A percentile compares a stretch with the other conserved stretches of the same genome.
phyloP scores from a whole-genome alignment of 805 yeast genomes.

The Limtongia smithiae region DNA sequence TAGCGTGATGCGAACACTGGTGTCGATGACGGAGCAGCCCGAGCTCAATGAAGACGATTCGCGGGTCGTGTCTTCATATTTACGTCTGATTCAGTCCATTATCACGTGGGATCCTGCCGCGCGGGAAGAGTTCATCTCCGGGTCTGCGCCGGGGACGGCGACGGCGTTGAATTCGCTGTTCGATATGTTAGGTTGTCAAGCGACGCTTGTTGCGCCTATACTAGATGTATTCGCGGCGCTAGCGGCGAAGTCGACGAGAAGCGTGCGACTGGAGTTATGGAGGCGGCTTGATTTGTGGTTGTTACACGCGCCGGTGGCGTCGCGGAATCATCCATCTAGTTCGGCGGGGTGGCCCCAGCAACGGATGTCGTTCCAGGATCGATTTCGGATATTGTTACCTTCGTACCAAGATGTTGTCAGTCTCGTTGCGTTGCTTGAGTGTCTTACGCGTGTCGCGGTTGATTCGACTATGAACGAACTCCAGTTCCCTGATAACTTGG shows the following conservation, averaged over 20 bases:
- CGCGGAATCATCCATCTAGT: conserved; percentile 14
- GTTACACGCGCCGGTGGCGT: conserved; percentile 39
- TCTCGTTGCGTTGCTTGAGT: conserved; percentile 53
- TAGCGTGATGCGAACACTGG: conserved; percentile 16
- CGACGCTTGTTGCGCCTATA: conserved; percentile 52
- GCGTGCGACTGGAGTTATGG: conserved; percentile 58
- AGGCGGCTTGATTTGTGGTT: conserved; percentile 65
- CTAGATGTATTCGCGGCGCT: conserved; percentile 57
- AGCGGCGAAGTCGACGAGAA: conserved; percentile 44
- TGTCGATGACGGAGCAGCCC: conserved; percentile 39
- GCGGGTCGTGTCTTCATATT: conserved; percentile 67
- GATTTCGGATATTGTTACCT: conserved; percentile 47
- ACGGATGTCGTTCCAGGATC: conserved; percentile 42
- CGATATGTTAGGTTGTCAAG: conserved; percentile 45
- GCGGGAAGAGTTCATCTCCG: conserved; percentile 33
- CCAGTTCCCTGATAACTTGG: conserved; percentile 62
- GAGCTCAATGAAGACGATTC: conserved; percentile 79
- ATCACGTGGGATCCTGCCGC: conserved; percentile 41
- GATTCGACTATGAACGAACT: conserved; percentile 37
- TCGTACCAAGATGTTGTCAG: conserved; percentile 58
- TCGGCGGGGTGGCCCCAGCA: conserved; percentile 34
- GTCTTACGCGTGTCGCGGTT: conserved; percentile 32
- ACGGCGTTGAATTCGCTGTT: conserved; percentile 40
- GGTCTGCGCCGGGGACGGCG: too few species aligned
- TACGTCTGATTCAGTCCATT: conserved; percentile 59